Conservation (phyloP, 1,284 basidiomycete genomes). For the Fomes fomentarius region DNA sequence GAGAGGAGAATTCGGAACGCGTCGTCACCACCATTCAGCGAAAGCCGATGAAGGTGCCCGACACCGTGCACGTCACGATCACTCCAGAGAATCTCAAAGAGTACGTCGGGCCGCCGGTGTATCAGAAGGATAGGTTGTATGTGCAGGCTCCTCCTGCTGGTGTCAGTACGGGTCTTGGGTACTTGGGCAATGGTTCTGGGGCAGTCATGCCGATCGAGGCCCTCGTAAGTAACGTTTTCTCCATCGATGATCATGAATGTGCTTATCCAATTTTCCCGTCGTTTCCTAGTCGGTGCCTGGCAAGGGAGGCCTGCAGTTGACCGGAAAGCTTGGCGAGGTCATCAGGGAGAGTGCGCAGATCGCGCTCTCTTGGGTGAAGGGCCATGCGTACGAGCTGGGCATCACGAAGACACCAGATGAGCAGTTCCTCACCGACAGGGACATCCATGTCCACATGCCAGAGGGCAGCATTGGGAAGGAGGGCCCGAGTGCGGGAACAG, state of each 20-base stretch:
- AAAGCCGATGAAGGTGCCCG: conserved; percentile 83
- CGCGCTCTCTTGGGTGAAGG: conserved; percentile 91
- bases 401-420: conserved; percentile 76
- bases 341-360: conserved; percentile 97
- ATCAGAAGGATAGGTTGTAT: conserved; percentile 96
- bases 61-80: conserved; percentile 80
- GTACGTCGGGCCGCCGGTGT: conserved; percentile 95
- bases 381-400: conserved; percentile 87
- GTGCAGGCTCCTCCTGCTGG: conserved; percentile 83
- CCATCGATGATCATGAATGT: not conserved
- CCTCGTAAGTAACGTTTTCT: conserved; percentile 55
- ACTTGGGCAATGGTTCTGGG: conserved; percentile 94
- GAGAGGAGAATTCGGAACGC: conserved; percentile 41
- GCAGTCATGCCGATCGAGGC: conserved; percentile 98
- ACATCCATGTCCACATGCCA: conserved; percentile 95
- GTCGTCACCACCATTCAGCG: conserved; percentile 79
- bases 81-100: conserved; percentile 90
- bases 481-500: conserved; percentile 95
- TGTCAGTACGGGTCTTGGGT: conserved; percentile 93
- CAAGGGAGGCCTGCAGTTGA: conserved; percentile 87
- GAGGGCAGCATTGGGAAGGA: conserved; percentile 98
- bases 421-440: conserved; percentile 82
- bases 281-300: conserved; percentile 84
- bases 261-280: not conserved
- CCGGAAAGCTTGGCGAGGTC: conserved; percentile 97